A percentile compares a stretch with the other conserved stretches of the same genome.
These are phyloP conservation scores for Euphrasia arctica DNA, from an alignment of 305 asterid genomes.

Conservation along the genomic window DNA sequence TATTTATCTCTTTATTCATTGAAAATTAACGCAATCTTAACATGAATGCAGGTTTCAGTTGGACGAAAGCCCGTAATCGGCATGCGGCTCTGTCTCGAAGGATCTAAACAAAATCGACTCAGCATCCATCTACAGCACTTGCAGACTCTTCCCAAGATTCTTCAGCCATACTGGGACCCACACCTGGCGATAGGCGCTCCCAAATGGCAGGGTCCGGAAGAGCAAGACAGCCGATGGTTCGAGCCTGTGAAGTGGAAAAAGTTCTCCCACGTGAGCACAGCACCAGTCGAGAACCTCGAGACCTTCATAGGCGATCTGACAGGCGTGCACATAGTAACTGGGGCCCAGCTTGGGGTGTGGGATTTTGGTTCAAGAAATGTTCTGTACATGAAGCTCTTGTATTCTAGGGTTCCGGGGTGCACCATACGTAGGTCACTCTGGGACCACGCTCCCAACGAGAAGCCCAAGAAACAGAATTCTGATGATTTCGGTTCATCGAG, in stretches of 20 bases:
- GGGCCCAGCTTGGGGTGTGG: constrained; percentile 93
- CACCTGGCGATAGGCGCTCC: constrained; percentile 81
- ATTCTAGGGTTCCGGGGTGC: constrained; percentile 73
- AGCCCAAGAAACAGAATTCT: constrained; percentile 29
- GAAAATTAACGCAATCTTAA: constrained; percentile 12
- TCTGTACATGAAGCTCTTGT: constrained; percentile 68
- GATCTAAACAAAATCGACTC: constrained; percentile 63
- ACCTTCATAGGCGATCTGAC: constrained; percentile 54
- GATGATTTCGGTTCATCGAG: constrained; percentile 44
- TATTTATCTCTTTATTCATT: neutral
- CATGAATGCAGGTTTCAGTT: constrained; percentile 57
- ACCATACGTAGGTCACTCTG: constrained; percentile 67
- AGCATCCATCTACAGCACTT: constrained; percentile 66
- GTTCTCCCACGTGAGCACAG: constrained; percentile 76
- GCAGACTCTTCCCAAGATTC: constrained; percentile 63
- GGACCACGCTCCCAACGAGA: constrained; percentile 60
- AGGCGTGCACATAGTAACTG: constrained; percentile 64
- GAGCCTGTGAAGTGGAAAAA: constrained; percentile 88
- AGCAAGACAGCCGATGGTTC: constrained; percentile 87
- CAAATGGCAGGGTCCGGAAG: constrained; percentile 90
- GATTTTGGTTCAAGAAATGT: constrained; percentile 83
- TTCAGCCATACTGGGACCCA: constrained; percentile 73
- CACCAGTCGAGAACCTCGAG: constrained; percentile 74
- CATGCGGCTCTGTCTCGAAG: constrained; percentile 69
- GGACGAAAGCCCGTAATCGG: constrained; percentile 87